A percentile compares a stretch with the other conserved stretches of the same genome.
phyloP scores from a whole-genome alignment of 352 stramenopile species.

The Thalassiosira mediterranea region DNA sequence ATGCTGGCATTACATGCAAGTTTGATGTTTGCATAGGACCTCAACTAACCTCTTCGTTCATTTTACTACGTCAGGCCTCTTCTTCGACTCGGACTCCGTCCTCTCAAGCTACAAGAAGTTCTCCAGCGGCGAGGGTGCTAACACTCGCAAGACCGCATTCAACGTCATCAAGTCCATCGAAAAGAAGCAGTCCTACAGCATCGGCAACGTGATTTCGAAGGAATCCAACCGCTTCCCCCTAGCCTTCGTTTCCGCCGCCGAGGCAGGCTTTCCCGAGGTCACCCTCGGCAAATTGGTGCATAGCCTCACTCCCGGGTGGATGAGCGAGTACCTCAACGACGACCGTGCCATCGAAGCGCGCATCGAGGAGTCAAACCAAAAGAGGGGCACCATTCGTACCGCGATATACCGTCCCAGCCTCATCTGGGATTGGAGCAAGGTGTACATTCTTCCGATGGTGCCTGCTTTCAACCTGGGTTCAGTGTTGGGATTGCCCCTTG shows the following conservation, averaged over 20 bases:
- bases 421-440: constrained; percentile 82
- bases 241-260: constrained; percentile 75
- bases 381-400: constrained; percentile 49
- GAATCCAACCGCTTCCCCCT: constrained; percentile 64
- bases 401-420: constrained; percentile 76
- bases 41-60: constrained; percentile 2
- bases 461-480: constrained; percentile 75
- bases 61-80: constrained; percentile 41
- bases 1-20: too few species aligned
- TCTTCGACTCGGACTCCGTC: constrained; percentile 80
- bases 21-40: neutral
- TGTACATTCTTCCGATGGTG: constrained; percentile 63
- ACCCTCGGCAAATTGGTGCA: constrained; percentile 67
- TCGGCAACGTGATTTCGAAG: constrained; percentile 19
- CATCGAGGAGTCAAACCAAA: constrained; percentile 42
- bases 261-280: constrained; percentile 81
- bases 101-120: constrained; percentile 71
- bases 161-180: constrained; percentile 76
- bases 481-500: constrained; percentile 78
- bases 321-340: constrained; percentile 74
- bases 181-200: constrained; percentile 46
- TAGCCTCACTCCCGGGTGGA: constrained; percentile 73
- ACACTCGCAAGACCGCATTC: constrained; percentile 75
- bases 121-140: constrained; percentile 69
- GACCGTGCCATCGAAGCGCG: constrained; percentile 76